A percentile compares a stretch with the other conserved stretches of the same genome.
Conservation (phyloP, 2,329 filamentous ascomycete species). For the Fusarium buxicola region DNA sequence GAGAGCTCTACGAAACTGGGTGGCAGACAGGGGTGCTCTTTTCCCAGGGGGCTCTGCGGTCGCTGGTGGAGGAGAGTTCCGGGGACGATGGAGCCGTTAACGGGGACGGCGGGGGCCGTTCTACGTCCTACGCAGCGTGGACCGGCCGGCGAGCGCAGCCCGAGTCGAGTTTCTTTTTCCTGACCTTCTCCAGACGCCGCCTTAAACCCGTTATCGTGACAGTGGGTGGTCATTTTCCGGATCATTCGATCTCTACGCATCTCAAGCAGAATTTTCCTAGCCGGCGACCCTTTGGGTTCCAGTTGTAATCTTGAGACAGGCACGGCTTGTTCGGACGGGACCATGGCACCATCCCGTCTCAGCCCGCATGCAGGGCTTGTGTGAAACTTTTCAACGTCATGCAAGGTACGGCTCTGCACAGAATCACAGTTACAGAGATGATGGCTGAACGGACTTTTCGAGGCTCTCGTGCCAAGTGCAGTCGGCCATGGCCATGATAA, state of each 20-base stretch:
- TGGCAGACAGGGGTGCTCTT: conserved; percentile 41
- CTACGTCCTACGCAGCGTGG: conserved; percentile 1
- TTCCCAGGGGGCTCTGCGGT: conserved; percentile 40
- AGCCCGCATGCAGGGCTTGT: conserved; percentile 23
- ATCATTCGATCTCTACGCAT: conserved; percentile 32
- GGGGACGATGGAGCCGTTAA: conserved; percentile 34
- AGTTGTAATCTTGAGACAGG: conserved; percentile 13
- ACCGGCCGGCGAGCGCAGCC: conserved; percentile 28
- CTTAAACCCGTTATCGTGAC: conserved; percentile 32
- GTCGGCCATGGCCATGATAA: conserved; percentile 13
- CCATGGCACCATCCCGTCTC: conserved; percentile 28
- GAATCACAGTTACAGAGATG: background rate
- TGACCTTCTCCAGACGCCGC: conserved; percentile 20
- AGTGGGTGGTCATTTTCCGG: conserved; percentile 15
- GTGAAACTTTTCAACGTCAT: conserved; percentile 24
- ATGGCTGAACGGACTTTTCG: background rate
- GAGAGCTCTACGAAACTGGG: conserved; percentile 10
- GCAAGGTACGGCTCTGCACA: conserved; percentile 19
- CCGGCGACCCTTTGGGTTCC: conserved; percentile 8
- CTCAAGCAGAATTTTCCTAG: conserved; percentile 18
- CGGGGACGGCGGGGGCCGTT: conserved; percentile 21
- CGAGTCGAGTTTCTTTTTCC: conserved; percentile 31
- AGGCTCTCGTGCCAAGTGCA: conserved; percentile 14
- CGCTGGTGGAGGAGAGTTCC: conserved; percentile 29
- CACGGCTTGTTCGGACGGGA: conserved; percentile 7